A percentile compares a stretch with the other conserved stretches of the same genome.
Conservation (phyloP, 1,284 basidiomycete species). For the Cutaneotrichosporon spelunceum region DNA sequence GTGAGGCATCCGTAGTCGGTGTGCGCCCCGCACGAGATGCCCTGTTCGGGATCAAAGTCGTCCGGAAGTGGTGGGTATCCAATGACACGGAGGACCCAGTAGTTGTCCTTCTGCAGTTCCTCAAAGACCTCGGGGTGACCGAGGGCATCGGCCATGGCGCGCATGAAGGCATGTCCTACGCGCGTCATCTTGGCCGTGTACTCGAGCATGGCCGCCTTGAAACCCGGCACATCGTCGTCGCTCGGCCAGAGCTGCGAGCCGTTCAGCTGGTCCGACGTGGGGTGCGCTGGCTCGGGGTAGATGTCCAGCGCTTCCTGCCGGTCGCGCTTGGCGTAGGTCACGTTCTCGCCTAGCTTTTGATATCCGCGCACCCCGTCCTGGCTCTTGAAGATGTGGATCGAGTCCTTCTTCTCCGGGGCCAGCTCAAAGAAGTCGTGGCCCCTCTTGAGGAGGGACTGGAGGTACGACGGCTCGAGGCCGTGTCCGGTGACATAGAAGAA, state of each 20-base stretch:
- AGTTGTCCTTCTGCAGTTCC: not conserved
- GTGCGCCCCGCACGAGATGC: slow-evolving; percentile 82
- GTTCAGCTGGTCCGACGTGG: not conserved
- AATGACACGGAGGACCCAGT: slow-evolving; percentile 58
- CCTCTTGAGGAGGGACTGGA: slow-evolving; percentile 54
- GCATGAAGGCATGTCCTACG: slow-evolving; percentile 50
- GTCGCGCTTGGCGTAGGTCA: slow-evolving; percentile 77
- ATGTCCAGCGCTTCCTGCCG: slow-evolving; percentile 81
- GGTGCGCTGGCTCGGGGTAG: slow-evolving; percentile 54
- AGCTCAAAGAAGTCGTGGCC: slow-evolving; percentile 68
- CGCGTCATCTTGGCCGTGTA: slow-evolving; percentile 80
- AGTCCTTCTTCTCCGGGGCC: slow-evolving; percentile 69
- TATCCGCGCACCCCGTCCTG: slow-evolving; percentile 59
- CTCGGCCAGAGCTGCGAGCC: slow-evolving; percentile 1
- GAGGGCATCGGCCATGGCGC: slow-evolving; percentile 72
- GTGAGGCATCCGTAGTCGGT: slow-evolving; percentile 88
- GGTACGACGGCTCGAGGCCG: not conserved
- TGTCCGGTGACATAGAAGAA: slow-evolving; percentile 7
- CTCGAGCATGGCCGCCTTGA: slow-evolving; percentile 61
- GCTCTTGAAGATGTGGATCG: slow-evolving; percentile 56
- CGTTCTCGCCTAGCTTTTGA: slow-evolving; percentile 65
- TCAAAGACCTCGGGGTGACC: slow-evolving; percentile 44
- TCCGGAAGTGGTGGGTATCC: slow-evolving; percentile 74
- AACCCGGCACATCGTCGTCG: slow-evolving; percentile 36
- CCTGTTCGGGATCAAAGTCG: slow-evolving; percentile 58